Percentiles rank a stretch among this genome's conserved stretches.
These are phyloP conservation scores for Septoria petroselini DNA, from an alignment of 2,329 filamentous ascomycete genomes.

Conservation along the genomic window DNA sequence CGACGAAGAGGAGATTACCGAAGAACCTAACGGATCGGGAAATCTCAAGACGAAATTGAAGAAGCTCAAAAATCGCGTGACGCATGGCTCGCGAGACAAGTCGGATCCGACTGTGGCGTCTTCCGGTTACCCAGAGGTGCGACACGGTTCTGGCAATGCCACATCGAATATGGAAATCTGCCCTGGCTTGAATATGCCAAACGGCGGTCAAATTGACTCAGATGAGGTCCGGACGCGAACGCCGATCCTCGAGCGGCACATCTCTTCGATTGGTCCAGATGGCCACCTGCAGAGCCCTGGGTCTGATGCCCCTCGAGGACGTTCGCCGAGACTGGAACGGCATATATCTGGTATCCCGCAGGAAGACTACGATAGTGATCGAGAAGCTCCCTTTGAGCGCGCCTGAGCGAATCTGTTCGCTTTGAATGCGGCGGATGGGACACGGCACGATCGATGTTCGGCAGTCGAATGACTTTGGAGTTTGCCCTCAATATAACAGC, in stretches of 20 bases:
- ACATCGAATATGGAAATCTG: conserved; percentile 15
- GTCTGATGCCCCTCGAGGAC: not conserved
- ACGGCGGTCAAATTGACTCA: conserved; percentile 1
- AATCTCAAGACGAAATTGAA: conserved; percentile 12
- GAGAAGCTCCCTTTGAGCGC: too few species aligned
- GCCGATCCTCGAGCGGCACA: conserved; percentile 17
- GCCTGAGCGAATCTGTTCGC: too few species aligned
- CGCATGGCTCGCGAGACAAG: conserved; percentile 9
- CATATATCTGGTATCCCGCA: conserved; percentile 21
- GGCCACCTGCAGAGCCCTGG: conserved; percentile 6
- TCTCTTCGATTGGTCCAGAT: conserved; percentile 13
- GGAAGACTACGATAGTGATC: conserved; percentile 23
- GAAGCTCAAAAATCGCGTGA: conserved; percentile 13
- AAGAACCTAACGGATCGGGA: not conserved
- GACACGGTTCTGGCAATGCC: conserved; percentile 12
- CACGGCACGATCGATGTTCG: too few species aligned
- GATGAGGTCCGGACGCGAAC: not conserved
- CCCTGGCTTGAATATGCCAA: conserved; percentile 8
- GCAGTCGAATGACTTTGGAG: too few species aligned
- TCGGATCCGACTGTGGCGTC: too few species aligned
- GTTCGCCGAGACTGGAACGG: conserved; percentile 16
- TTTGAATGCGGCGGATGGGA: too few species aligned
- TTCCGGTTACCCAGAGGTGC: not conserved
- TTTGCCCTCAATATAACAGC: too few species aligned
- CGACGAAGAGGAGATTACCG: conserved; percentile 8